Percentiles rank a stretch among this genome's conserved stretches.
These are phyloP conservation scores for Bryoglossum gracile DNA, from an alignment of 495 filamentous ascomycete species.

Conservation along the genomic window DNA sequence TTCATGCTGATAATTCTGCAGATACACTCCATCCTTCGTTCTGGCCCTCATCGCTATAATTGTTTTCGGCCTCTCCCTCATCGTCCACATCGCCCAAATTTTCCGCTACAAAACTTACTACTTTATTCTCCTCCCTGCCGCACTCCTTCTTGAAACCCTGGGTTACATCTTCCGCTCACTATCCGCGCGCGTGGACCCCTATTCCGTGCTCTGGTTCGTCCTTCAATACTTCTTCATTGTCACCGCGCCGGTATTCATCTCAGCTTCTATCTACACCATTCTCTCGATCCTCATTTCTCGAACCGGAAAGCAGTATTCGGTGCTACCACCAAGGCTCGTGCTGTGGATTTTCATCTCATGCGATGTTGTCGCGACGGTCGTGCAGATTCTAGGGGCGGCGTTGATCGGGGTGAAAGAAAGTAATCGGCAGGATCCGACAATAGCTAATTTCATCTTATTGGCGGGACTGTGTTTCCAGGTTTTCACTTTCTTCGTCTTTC, in stretches of 20 bases:
- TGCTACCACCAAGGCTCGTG: constrained; percentile 32
- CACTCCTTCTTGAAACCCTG: constrained; percentile 35
- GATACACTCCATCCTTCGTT: constrained; percentile 30
- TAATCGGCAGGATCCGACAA: constrained; percentile 34
- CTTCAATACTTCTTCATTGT: constrained; percentile 56
- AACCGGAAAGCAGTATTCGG: constrained; percentile 29
- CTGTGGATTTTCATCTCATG: constrained; percentile 41
- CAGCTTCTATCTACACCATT: constrained; percentile 46
- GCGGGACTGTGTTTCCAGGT: constrained; percentile 44
- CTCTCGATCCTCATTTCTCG: constrained; percentile 38
- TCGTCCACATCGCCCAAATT: constrained; percentile 26
- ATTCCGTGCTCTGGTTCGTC: constrained; percentile 45
- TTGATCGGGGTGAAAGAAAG: constrained; percentile 37
- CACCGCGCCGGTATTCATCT: constrained; percentile 47
- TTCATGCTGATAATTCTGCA: background rate
- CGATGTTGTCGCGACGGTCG: constrained; percentile 43
- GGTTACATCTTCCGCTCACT: constrained; percentile 38
- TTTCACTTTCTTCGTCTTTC: constrained; percentile 41
- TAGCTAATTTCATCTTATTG: constrained; percentile 44
- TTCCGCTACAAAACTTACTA: constrained; percentile 26
- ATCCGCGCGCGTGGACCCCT: constrained; percentile 37
- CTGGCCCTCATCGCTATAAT: constrained; percentile 25
- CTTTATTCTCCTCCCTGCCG: constrained; percentile 27
- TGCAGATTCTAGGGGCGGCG: constrained; percentile 44
- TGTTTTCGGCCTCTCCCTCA: constrained; percentile 27